Evolutionary conservation across 1,284 basidiomycete species (phyloP).

Genomic region (Termitomyces sp.): DNA sequence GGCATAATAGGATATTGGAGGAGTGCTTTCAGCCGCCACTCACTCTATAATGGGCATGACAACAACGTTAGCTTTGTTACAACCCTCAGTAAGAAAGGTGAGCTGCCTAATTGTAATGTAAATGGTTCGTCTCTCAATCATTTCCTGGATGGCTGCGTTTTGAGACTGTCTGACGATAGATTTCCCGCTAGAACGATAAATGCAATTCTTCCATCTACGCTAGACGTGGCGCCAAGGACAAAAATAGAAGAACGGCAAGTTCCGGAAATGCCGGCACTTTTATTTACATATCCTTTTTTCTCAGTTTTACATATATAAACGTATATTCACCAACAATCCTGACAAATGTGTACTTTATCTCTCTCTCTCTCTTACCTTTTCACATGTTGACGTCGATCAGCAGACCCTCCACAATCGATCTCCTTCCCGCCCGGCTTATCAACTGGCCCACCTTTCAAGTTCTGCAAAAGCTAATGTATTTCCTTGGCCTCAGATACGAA

Average conservation of each 20-base stretch:
- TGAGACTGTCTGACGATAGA: not conserved
- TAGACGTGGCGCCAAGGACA: not conserved
- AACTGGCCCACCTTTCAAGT: not conserved
- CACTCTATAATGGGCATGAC: no score
- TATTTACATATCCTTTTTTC: not conserved
- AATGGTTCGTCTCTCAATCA: no score
- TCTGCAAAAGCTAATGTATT: not conserved
- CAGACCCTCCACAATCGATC: not conserved
- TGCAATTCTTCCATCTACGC: no score
- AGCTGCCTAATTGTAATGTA: no score
- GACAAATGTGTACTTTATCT: not conserved
- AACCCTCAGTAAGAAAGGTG: no score
- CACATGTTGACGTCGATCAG: not conserved
- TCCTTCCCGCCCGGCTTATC: no score
- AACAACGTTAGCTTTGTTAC: no score
- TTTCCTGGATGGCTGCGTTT: not conserved
- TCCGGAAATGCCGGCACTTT: not conserved
- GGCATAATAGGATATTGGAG: no score
- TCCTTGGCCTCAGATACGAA: not conserved
- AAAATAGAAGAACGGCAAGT: not conserved
- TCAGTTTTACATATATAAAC: not conserved
- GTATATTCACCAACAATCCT: not conserved
- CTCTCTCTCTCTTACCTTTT: not conserved
- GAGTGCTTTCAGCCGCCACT: no score
- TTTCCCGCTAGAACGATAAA: not conserved